A percentile compares a stretch with the other conserved stretches of the same genome.
Evolutionary conservation across 2,329 filamentous ascomycete genomes (phyloP).

Genomic region (Neofusicoccum cordaticola): DNA sequence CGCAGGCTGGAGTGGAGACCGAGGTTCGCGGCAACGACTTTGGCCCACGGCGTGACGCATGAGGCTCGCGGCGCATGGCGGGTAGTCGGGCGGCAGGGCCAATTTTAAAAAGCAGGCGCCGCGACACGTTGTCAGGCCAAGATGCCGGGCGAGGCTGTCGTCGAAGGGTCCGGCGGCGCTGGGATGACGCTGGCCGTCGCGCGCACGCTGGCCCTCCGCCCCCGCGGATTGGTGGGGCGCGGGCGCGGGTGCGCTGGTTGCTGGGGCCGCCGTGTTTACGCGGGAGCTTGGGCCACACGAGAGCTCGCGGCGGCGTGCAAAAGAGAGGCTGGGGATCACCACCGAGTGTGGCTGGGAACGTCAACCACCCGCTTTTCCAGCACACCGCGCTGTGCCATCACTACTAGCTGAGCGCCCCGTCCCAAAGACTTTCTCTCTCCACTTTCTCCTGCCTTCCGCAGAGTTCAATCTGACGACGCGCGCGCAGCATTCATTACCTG

Average conservation of each 20-base stretch:
- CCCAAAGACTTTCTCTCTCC: constrained; percentile 8
- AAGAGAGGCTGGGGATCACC: constrained; percentile 3
- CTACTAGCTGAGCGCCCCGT: constrained; percentile 4
- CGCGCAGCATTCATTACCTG: not conserved
- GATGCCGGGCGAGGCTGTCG: not conserved
- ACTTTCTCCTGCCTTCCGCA: constrained; percentile 8
- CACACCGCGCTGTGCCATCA: constrained; percentile 10
- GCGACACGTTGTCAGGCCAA: not conserved
- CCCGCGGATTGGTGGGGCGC: constrained; percentile 10
- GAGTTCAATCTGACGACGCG: not conserved
- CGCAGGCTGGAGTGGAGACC: not conserved
- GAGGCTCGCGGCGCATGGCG: not conserved
- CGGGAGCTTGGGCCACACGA: not conserved
- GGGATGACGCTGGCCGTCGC: not conserved
- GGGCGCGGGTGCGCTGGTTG: not conserved
- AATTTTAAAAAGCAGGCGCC: not conserved
- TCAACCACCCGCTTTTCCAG: constrained; percentile 15
- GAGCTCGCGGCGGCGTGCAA: not conserved
- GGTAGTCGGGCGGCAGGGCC: not conserved
- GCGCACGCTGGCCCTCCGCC: not conserved
- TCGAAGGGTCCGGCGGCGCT: not conserved
- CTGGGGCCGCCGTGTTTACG: constrained; percentile 11
- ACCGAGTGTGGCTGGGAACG: constrained; percentile 4
- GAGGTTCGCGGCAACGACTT: not conserved
- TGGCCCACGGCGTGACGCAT: not conserved